Conservation (phyloP, 352 stramenopile species). For the Ophiocytium majus region DNA sequence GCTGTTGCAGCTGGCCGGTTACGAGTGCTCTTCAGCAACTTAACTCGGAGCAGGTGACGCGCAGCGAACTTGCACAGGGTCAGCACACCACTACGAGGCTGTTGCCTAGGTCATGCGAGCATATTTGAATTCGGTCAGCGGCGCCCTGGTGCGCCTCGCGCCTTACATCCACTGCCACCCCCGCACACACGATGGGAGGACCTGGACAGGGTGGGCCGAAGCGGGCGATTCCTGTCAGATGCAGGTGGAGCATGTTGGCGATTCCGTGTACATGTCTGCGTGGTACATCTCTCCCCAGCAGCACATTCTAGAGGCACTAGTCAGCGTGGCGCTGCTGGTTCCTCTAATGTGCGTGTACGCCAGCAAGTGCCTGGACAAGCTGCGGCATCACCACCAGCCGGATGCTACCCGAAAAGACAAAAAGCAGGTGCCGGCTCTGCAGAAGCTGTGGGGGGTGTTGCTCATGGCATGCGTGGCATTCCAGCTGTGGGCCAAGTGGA, state of each 20-base stretch:
- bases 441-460: slow-evolving; percentile 47
- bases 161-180: neutral
- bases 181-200: neutral
- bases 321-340: slow-evolving; percentile 36
- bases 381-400: neutral
- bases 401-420: slow-evolving; percentile 14
- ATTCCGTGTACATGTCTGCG: slow-evolving; percentile 36
- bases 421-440: slow-evolving; percentile 11
- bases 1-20: too few species aligned
- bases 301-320: slow-evolving; percentile 45
- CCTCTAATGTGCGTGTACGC: slow-evolving; percentile 31
- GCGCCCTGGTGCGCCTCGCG: neutral
- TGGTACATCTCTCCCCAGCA: slow-evolving; percentile 51
- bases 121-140: neutral
- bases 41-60: too few species aligned
- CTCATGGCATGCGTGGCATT: slow-evolving; percentile 31
- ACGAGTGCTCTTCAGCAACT: too few species aligned
- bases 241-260: neutral
- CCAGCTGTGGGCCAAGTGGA: slow-evolving; percentile 40
- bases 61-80: too few species aligned
- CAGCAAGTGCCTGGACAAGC: slow-evolving; percentile 17
- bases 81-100: too few species aligned
- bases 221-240: neutral
- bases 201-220: neutral
- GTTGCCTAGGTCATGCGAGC: too few species aligned